Percentiles rank a stretch among this genome's conserved stretches.
phyloP scores from a whole-genome alignment of 2,329 filamentous ascomycete species.

The Clarireedia paspali region DNA sequence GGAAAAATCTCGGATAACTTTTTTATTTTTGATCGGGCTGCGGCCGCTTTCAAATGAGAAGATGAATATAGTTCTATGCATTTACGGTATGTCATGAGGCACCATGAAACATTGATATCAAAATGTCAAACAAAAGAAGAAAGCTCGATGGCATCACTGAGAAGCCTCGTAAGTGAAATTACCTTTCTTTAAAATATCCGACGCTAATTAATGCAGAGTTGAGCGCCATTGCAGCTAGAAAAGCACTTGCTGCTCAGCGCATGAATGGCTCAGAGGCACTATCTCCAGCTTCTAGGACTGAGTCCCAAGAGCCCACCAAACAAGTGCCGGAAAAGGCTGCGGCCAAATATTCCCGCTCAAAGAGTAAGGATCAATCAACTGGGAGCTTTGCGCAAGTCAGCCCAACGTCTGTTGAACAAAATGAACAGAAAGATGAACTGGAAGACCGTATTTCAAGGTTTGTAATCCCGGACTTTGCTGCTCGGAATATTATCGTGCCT shows the following conservation, averaged over 20 bases:
- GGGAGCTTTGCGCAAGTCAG: not conserved
- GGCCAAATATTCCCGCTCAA: not conserved
- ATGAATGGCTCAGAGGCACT: not conserved
- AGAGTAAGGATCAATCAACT: not conserved
- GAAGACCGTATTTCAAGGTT: not conserved
- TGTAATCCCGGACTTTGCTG: not conserved
- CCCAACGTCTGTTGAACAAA: not conserved
- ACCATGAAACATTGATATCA: not conserved
- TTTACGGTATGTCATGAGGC: not conserved
- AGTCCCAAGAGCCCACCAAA: not conserved
- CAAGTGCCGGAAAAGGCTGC: not conserved
- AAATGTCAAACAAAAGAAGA: slow-evolving; percentile 30
- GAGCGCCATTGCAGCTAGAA: slow-evolving; percentile 23
- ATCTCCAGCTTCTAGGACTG: not conserved
- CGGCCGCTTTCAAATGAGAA: not conserved
- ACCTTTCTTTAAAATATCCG: not conserved
- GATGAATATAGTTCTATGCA: not conserved
- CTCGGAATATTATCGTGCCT: not conserved
- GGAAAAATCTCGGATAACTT: slow-evolving; percentile 11
- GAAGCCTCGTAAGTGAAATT: slow-evolving; percentile 29
- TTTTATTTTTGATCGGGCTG: slow-evolving; percentile 10
- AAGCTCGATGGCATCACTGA: slow-evolving; percentile 34
- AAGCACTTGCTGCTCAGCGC: slow-evolving; percentile 13
- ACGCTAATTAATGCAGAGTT: slow-evolving; percentile 21
- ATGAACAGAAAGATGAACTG: not conserved